Percentiles rank a stretch among this genome's conserved stretches.
These are phyloP conservation scores for Boletus subluridellus DNA, from an alignment of 1,284 basidiomycete genomes.

Conservation along the genomic window DNA sequence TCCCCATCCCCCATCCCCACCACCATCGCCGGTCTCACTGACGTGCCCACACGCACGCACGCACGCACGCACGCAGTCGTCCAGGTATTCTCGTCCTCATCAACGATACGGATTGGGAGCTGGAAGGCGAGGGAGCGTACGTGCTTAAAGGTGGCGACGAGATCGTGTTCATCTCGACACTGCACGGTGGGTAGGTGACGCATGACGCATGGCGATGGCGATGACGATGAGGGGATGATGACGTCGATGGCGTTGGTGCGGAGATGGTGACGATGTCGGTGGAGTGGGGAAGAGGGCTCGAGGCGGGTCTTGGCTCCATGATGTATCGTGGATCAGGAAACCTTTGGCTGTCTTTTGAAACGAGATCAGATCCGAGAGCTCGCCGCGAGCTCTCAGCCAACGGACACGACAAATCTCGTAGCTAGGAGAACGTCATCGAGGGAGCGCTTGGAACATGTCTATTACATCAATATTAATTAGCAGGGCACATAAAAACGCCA, in stretches of 20 bases:
- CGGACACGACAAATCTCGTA: not conserved
- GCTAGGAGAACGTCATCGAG: not conserved
- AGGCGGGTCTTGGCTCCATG: not conserved
- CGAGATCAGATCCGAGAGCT: not conserved
- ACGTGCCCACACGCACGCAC: no score
- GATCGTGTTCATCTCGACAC: conserved; percentile 92
- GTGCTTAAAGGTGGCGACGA: conserved; percentile 78
- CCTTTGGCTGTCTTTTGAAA: not conserved
- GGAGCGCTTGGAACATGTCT: not conserved
- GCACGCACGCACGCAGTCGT: conserved; percentile 39
- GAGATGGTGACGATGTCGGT: not conserved
- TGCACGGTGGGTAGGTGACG: conserved; percentile 71
- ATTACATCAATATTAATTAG: not conserved
- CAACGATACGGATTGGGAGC: conserved; percentile 97
- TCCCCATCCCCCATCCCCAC: no score
- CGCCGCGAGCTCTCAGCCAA: not conserved
- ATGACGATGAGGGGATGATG: not conserved
- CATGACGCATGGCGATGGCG: not conserved
- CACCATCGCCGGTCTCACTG: no score
- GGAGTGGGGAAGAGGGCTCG: no score
- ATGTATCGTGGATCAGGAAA: not conserved
- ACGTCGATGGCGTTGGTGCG: no score
- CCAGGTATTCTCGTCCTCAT: conserved; percentile 94
- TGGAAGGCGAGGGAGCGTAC: conserved; percentile 93
- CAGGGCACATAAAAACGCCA: not conserved